Percentiles rank a stretch among this genome's conserved stretches.
Evolutionary conservation across 129 eudicot genomes (phyloP).

Genomic region (Deinandra increscens): DNA sequence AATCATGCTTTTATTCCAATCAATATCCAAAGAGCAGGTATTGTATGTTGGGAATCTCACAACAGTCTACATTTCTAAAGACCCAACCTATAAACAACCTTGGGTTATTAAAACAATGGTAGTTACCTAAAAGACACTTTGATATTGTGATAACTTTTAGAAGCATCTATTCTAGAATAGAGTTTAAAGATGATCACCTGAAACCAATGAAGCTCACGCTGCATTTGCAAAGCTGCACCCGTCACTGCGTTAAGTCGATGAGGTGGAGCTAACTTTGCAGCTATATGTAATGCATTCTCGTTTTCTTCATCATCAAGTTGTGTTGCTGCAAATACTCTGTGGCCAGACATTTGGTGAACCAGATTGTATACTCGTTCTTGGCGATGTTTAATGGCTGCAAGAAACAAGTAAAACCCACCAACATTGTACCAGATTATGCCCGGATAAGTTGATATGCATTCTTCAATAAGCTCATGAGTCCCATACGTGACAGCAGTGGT

Average conservation of each 20-base stretch:
- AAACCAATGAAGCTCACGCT: slow-evolving; percentile 13
- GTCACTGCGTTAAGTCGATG: slow-evolving; percentile 26
- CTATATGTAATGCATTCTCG: slow-evolving; percentile 37
- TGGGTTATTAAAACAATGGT: not conserved
- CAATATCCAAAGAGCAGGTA: too few relatives aligned
- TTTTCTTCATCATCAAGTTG: not conserved
- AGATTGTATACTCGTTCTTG: slow-evolving; percentile 19
- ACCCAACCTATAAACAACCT: not conserved
- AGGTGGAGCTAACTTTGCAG: slow-evolving; percentile 31
- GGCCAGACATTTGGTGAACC: not conserved
- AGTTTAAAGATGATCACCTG: not conserved
- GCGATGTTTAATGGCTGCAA: not conserved
- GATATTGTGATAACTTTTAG: not conserved
- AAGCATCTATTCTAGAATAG: too few relatives aligned
- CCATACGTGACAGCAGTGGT: not conserved
- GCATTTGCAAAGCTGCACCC: slow-evolving; percentile 49
- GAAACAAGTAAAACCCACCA: not conserved
- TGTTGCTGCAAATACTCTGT: not conserved
- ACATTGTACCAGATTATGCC: not conserved
- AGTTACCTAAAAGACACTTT: too few relatives aligned
- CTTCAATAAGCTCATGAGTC: not conserved
- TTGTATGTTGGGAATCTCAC: too few relatives aligned
- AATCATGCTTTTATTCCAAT: too few relatives aligned
- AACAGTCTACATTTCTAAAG: too few relatives aligned
- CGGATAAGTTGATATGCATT: not conserved